Percentiles rank a stretch among this genome's conserved stretches.
Conservation (phyloP, 306 rosid species). For the Canavalia ensiformis region DNA sequence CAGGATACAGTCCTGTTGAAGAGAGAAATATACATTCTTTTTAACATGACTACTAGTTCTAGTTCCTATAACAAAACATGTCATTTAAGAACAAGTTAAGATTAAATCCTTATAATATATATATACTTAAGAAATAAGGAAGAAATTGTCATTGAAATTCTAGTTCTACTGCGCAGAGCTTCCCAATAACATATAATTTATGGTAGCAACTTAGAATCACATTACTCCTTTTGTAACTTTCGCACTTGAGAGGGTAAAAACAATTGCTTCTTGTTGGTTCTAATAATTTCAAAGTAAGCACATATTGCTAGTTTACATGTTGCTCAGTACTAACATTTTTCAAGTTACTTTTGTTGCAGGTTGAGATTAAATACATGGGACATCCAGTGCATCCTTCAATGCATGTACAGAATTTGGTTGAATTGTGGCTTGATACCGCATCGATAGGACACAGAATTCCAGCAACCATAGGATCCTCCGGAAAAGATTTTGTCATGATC, state of each 20-base stretch:
- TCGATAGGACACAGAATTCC: slow-evolving; percentile 58
- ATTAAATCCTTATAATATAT: no score
- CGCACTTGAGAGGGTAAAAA: background rate
- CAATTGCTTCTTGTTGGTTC: background rate
- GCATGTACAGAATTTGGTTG: slow-evolving; percentile 61
- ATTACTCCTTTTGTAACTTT: no score
- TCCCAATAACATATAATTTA: no score
- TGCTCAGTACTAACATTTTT: slow-evolving; percentile 8
- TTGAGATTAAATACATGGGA: slow-evolving; percentile 83
- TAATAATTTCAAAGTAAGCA: slow-evolving; percentile 14
- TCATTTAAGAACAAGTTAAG: no score
- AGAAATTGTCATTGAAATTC: no score
- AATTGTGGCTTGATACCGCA: slow-evolving; percentile 70
- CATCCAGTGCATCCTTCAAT: slow-evolving; percentile 64
- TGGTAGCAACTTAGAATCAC: no score
- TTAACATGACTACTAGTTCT: background rate
- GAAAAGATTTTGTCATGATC: slow-evolving; percentile 69
- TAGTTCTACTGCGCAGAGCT: no score
- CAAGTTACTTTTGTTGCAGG: slow-evolving; percentile 54
- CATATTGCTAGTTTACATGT: slow-evolving; percentile 1
- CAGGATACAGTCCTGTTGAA: background rate
- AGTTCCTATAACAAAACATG: background rate
- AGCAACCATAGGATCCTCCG: slow-evolving; percentile 65
- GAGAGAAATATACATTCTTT: background rate
- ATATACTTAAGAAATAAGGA: no score